These are phyloP conservation scores for Fraxinus anomala DNA, from an alignment of 257 asterid genomes.

Conservation along the genomic window DNA sequence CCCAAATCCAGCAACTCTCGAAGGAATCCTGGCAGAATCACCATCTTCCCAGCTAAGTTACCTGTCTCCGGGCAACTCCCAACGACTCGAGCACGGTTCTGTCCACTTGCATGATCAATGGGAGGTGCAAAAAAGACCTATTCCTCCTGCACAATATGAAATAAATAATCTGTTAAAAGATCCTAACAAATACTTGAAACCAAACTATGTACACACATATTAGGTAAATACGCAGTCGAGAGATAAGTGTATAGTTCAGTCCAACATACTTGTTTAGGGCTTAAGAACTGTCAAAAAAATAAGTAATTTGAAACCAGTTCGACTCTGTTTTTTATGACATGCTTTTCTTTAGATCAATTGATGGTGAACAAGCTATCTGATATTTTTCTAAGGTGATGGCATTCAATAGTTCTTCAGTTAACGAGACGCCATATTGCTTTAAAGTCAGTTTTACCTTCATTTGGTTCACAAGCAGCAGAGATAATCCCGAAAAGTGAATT, in stretches of 20 bases:
- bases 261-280: too few relatives aligned
- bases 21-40: conserved; percentile 52
- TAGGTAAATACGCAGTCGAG: too few relatives aligned
- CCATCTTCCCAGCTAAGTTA: conserved; percentile 46
- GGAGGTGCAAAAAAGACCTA: conserved; percentile 22
- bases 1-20: conserved; percentile 57
- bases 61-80: conserved; percentile 67
- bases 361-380: too few relatives aligned
- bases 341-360: too few relatives aligned
- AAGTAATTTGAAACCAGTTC: too few relatives aligned
- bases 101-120: not conserved
- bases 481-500: conserved; percentile 78
- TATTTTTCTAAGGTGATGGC: not conserved
- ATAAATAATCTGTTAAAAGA: too few relatives aligned
- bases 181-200: too few relatives aligned
- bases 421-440: not conserved
- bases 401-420: not conserved
- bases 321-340: too few relatives aligned
- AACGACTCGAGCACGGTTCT: conserved; percentile 45
- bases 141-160: conserved; percentile 22
- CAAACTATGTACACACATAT: too few relatives aligned
- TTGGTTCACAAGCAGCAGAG: conserved; percentile 40
- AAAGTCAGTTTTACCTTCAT: conserved; percentile 28
- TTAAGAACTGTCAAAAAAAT: too few relatives aligned
- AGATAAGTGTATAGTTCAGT: too few relatives aligned